These are phyloP conservation scores for Deinandra increscens DNA, from an alignment of 129 eudicot species.

Conservation along the genomic window DNA sequence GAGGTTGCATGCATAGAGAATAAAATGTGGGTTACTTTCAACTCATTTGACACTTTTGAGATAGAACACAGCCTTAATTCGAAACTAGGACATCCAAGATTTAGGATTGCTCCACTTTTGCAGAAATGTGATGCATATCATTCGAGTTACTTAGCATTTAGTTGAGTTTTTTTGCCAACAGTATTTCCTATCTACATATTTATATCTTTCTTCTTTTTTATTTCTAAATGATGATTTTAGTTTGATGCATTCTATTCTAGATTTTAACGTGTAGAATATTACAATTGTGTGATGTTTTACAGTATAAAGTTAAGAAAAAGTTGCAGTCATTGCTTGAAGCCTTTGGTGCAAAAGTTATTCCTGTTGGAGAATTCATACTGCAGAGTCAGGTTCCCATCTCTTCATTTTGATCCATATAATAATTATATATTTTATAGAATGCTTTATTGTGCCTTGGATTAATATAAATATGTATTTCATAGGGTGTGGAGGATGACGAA, in stretches of 20 bases:
- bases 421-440: background rate
- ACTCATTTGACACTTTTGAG: background rate
- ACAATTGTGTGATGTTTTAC: constrained; percentile 24
- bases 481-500: constrained; percentile 55
- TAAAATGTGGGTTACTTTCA: background rate
- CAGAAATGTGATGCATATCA: background rate
- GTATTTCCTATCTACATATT: background rate
- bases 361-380: constrained; percentile 41
- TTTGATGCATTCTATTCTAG: constrained; percentile 3
- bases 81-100: background rate
- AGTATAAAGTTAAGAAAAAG: constrained; percentile 65
- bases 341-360: constrained; percentile 65
- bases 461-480: constrained; percentile 5
- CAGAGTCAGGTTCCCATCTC: constrained; percentile 58
- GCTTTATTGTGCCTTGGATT: background rate
- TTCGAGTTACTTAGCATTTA: background rate
- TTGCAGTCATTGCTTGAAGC: constrained; percentile 59
- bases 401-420: background rate
- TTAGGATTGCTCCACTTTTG: background rate
- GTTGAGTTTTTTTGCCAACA: background rate
- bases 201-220: background rate
- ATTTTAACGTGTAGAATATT: background rate
- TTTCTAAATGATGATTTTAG: background rate
- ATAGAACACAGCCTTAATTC: background rate
- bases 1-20: background rate